Evolutionary conservation across 2,329 filamentous ascomycete species (phyloP), one percentile per base, ranked within the genome.

Genomic region (Cladosporium austrohemisphaericum): DNA sequence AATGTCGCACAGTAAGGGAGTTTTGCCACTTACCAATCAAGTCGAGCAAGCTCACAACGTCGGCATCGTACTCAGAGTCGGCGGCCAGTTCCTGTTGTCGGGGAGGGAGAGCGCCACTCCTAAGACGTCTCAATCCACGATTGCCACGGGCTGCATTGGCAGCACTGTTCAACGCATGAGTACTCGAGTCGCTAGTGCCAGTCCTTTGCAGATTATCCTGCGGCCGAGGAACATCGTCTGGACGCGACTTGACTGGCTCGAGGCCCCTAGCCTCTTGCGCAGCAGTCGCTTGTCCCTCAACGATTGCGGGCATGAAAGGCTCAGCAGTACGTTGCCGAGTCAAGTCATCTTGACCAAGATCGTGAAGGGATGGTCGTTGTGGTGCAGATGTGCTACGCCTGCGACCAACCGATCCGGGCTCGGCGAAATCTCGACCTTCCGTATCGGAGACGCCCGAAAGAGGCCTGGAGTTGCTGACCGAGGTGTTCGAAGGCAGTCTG

Each of bases 1-100:
- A 4, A 28, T 52, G n/a, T 40, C 13, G 6, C 25, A 7, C 1
- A 25, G 19, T 19, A 22, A 3, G 10, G 20, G 23, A 22, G 6
- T 10, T 50, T 10, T 11, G 9, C 16, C n/a, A 67, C 78, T 52
- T 73, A 85, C 83, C 83, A 55, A 88, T 74, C 25, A 85, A 78
- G 67, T 87, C 84, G 41, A 88, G 68, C 13, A 86, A 68, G 64
- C 86, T 82, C 5, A 86, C 83, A 55, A 87, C 72, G 55, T 79
- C 76, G 9, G 76, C 68, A 20, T 80, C 77, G 59, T 86, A 85
- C 53, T 85, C 77, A 16, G 57, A 51, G 11, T 54, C 51, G 13
- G 45, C 41, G 9, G 41, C 23, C 20, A 45, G 37, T 20, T 47
- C 37, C 22, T 43, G 32, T 10, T 41, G 38, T 22, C 46, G 46